Base-by-base conservation (phyloP, 2,329 filamentous ascomycete species). In the Penicillium glabrum region DNA sequence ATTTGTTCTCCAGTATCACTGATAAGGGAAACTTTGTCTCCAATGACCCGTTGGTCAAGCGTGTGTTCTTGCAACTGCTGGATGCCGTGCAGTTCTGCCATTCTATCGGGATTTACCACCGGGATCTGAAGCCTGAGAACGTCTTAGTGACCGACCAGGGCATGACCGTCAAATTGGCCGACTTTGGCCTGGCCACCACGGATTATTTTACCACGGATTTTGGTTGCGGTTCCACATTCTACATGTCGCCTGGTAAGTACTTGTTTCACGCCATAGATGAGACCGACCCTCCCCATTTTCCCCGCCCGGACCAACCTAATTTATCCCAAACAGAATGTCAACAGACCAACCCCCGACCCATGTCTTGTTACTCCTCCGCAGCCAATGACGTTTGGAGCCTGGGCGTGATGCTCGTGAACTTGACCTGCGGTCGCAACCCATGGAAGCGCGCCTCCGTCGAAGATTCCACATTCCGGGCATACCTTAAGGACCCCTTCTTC, bases 351-450 rank as follows among this genome's bases (percentile, higher is more conserved):
- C 88, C 80, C 69, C 86, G 84, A 83, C 85, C 82, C 75, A 82
- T 82, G 72, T 82, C 89, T 29, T 93, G 85, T 75, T 99, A 99
- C 77, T 88, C 88, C 65, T 96, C 93, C 64, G 92, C 91, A 51
- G 90, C 93, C 56, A 99, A 98, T 79, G 95, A 99, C 76, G 87
- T 98, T 67, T 99, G 95, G 95, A 93, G 90, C 70, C 84, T 99
- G n/a, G 95, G 95, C 66, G 93, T 99, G 52, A 96, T 99, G 72
- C 83, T 99, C 59, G 92, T 99, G 68, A 99, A 99, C 80, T 83
- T 99, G 65, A 96, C 92, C 51, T 99, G 95, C 79, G 95, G 95
- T 72, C 91, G 95, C 74, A 99, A 99, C 78, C 95, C 95, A 58
- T 99, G 95, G 95, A 98, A 98, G 80, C 89, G 95, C 74, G 95